These are phyloP conservation scores for Candida freyschussii DNA, from an alignment of 1,139 yeast genomes.

Conservation along the genomic window DNA sequence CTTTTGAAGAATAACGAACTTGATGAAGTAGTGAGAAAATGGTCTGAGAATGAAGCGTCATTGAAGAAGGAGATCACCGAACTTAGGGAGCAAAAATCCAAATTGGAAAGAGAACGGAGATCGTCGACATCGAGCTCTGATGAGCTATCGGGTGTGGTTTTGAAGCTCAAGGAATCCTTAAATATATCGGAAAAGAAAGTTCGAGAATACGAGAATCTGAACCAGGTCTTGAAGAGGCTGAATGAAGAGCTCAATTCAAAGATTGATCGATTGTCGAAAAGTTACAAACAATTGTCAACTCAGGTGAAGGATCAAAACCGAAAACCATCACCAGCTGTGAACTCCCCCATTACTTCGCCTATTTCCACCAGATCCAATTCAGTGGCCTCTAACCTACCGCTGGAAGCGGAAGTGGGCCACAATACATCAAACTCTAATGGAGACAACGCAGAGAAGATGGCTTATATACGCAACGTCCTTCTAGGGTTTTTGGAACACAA, in stretches of 20 bases:
- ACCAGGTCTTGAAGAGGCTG: constrained; percentile 52
- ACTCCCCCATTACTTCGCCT: constrained; percentile 16
- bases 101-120: constrained; percentile 20
- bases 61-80: constrained; percentile 31
- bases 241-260: constrained; percentile 67
- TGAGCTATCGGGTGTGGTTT: constrained; percentile 30
- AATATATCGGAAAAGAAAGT: constrained; percentile 45
- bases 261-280: constrained; percentile 60
- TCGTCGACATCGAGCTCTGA: constrained; percentile 22
- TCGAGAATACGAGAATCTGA: constrained; percentile 54
- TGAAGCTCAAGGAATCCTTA: constrained; percentile 50
- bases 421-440: constrained; percentile 1
- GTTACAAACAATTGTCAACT: constrained; percentile 53
- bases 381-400: constrained; percentile 17
- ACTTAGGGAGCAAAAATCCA: constrained; percentile 22
- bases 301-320: constrained; percentile 44
- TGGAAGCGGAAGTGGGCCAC: too few relatives aligned
- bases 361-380: constrained; percentile 26
- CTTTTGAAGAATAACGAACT: constrained; percentile 28
- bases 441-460: constrained; percentile 41
- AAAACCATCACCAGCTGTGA: constrained; percentile 13
- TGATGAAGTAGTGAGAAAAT: constrained; percentile 25
- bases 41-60: constrained; percentile 32
- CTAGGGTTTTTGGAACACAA: constrained; percentile 86
- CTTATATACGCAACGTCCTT: constrained; percentile 82